Conservation (phyloP, 1,284 basidiomycete genomes). For the Cryptococcus amylolentus region DNA sequence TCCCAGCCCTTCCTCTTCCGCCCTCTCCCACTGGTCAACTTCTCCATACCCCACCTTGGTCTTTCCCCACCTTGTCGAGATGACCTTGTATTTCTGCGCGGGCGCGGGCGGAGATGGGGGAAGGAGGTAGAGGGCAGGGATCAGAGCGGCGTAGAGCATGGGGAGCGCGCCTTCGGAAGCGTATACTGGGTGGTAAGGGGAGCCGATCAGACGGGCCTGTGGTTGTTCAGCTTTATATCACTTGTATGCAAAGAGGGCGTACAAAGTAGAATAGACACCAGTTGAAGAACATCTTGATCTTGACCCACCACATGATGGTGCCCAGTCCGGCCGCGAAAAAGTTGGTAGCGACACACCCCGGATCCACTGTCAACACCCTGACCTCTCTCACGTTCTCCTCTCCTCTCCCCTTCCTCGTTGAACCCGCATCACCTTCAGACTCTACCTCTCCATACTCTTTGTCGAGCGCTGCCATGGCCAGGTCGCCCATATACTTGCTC, state of each 20-base stretch:
- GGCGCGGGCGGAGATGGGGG: slow-evolving; percentile 23
- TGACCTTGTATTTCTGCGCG: slow-evolving; percentile 29
- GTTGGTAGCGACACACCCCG: slow-evolving; percentile 69
- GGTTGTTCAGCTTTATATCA: background rate
- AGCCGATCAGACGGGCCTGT: slow-evolving; percentile 37
- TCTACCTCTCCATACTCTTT: slow-evolving; percentile 43
- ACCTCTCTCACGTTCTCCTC: slow-evolving; percentile 33
- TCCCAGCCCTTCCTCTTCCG: slow-evolving; percentile 25
- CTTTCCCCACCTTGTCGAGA: slow-evolving; percentile 19
- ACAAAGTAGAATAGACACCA: slow-evolving; percentile 66
- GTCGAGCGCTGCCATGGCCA: slow-evolving; percentile 62
- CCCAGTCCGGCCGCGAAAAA: slow-evolving; percentile 51
- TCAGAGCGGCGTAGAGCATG: slow-evolving; percentile 40
- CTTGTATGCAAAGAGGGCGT: slow-evolving; percentile 33
- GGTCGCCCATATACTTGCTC: slow-evolving; percentile 75
- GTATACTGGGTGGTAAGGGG: slow-evolving; percentile 36
- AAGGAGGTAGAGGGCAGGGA: slow-evolving; percentile 27
- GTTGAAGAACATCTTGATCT: slow-evolving; percentile 58
- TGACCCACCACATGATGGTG: slow-evolving; percentile 52
- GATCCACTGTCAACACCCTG: slow-evolving; percentile 67
- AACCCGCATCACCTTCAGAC: background rate
- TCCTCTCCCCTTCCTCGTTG: background rate
- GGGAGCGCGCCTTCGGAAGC: slow-evolving; percentile 31
- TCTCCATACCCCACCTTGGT: slow-evolving; percentile 36
- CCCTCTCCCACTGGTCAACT: slow-evolving; percentile 38